Percentiles rank a stretch among this genome's conserved stretches.
Conservation (phyloP, 768 basidiomycete genomes). For the Dentipellis sp. region DNA sequence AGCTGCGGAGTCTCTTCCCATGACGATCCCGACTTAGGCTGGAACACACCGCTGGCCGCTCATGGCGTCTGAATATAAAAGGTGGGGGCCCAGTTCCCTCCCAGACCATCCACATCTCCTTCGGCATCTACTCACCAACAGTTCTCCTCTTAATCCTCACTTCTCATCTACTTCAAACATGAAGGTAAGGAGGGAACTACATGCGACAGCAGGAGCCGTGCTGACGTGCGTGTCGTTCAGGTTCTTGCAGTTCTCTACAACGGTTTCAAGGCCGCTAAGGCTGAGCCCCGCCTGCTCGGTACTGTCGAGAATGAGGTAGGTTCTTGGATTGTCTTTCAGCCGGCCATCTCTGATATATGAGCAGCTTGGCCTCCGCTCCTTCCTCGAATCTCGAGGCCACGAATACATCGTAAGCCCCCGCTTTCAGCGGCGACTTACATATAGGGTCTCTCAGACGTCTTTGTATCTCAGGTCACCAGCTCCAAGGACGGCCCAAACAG, state of each 20-base stretch:
- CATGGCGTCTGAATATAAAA: too few relatives aligned
- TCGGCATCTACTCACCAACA: too few relatives aligned
- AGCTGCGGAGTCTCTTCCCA: too few relatives aligned
- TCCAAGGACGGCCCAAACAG: constrained; percentile 74
- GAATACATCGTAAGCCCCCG: constrained; percentile 40
- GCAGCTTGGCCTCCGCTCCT: constrained; percentile 26
- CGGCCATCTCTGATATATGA: too few relatives aligned
- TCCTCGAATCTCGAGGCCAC: constrained; percentile 28
- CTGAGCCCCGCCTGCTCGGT: constrained; percentile 24
- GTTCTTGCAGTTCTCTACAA: constrained; percentile 29
- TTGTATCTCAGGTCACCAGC: constrained; percentile 48
- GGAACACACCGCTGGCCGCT: too few relatives aligned
- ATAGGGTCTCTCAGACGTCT: background rate
- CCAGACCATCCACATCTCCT: too few relatives aligned
- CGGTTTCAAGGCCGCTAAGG: constrained; percentile 30
- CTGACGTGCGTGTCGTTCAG: background rate
- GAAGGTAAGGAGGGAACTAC: too few relatives aligned
- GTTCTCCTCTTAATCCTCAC: too few relatives aligned
- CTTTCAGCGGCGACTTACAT: background rate
- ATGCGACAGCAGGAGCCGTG: background rate
- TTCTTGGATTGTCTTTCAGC: too few relatives aligned
- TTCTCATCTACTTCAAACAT: too few relatives aligned
- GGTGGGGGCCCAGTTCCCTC: too few relatives aligned
- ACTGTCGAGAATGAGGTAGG: constrained; percentile 25
- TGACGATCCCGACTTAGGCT: too few relatives aligned